phyloP scores from a whole-genome alignment of 2,329 filamentous ascomycete genomes.

The Blumeria hordei region DNA sequence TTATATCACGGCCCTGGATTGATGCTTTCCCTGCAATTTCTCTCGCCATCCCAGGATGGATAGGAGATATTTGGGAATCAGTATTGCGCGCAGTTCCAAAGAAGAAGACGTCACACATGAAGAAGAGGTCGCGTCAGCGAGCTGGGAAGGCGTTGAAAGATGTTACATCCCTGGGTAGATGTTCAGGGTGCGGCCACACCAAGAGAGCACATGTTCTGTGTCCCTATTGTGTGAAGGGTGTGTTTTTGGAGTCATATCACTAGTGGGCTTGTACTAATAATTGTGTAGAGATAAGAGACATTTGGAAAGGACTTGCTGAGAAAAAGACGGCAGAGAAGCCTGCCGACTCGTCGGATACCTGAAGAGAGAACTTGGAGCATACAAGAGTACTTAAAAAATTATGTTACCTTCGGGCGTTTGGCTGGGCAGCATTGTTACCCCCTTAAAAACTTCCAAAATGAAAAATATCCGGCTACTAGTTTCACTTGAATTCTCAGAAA shows the following conservation, averaged over 20 bases:
- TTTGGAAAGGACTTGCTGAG: conserved; percentile 8
- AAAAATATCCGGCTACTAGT: too few relatives aligned
- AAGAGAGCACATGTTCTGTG: conserved; percentile 84
- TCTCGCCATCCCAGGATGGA: conserved; percentile 38
- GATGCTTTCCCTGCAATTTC: conserved; percentile 33
- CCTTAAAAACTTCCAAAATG: too few relatives aligned
- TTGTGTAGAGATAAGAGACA: conserved; percentile 12
- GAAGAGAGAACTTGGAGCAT: too few relatives aligned
- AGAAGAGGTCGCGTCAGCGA: conserved; percentile 81
- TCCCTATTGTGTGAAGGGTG: conserved; percentile 66
- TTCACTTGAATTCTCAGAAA: too few relatives aligned
- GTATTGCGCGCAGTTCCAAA: conserved; percentile 84
- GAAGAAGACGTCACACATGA: conserved; percentile 95
- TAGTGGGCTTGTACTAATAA: conserved; percentile 3
- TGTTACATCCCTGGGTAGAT: conserved; percentile 65
- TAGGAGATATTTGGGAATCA: conserved; percentile 77
- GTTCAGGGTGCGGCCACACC: conserved; percentile 63
- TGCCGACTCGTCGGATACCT: conserved; percentile 1
- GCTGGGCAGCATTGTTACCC: too few relatives aligned
- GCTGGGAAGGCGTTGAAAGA: conserved; percentile 90
- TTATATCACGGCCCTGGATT: conserved; percentile 29
- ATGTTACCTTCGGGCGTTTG: too few relatives aligned
- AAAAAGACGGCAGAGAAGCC: conserved; percentile 5
- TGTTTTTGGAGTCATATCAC: conserved; percentile 13
- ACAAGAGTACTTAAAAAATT: too few relatives aligned